phyloP scores from a whole-genome alignment of 345 rosid species.

The Salix caprea region DNA sequence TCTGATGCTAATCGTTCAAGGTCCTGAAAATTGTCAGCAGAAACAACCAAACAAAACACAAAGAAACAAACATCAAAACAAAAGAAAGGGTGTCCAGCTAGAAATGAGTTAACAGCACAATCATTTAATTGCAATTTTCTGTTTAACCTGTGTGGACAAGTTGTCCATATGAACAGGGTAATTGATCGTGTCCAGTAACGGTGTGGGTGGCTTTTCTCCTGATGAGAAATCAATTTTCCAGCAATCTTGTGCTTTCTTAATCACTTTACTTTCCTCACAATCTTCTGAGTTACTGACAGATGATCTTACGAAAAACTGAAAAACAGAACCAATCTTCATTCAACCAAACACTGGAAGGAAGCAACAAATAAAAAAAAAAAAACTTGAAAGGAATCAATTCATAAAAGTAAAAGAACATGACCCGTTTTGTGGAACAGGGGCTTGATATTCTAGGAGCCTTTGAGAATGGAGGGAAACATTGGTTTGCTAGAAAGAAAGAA shows the following conservation, averaged over 20 bases:
- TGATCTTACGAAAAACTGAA: slow-evolving; percentile 43
- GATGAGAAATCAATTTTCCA: slow-evolving; percentile 42
- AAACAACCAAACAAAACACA: neutral
- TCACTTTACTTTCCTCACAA: slow-evolving; percentile 27
- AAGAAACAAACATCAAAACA: neutral
- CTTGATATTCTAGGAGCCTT: slow-evolving; percentile 12
- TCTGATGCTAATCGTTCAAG: slow-evolving; percentile 66
- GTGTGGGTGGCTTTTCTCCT: slow-evolving; percentile 54
- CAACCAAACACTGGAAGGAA: neutral
- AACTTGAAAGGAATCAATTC: neutral
- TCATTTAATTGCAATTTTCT: neutral
- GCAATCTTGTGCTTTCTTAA: slow-evolving; percentile 33
- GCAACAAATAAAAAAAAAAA: neutral
- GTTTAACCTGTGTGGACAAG: slow-evolving; percentile 44
- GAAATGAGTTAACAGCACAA: neutral
- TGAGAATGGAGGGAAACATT: slow-evolving; percentile 19
- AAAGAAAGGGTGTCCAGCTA: neutral
- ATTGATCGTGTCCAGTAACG: slow-evolving; percentile 66
- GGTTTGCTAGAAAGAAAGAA: slow-evolving; percentile 18
- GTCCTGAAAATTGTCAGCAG: slow-evolving; percentile 32
- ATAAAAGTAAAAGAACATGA: neutral
- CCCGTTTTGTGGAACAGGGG: slow-evolving; percentile 27
- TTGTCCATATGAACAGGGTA: slow-evolving; percentile 76
- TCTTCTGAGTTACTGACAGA: slow-evolving; percentile 31
- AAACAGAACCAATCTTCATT: slow-evolving; percentile 8